A percentile compares a stretch with the other conserved stretches of the same genome.
Conservation (phyloP, 208 protist genomes). For the Trypanosoma brucei region DNA sequence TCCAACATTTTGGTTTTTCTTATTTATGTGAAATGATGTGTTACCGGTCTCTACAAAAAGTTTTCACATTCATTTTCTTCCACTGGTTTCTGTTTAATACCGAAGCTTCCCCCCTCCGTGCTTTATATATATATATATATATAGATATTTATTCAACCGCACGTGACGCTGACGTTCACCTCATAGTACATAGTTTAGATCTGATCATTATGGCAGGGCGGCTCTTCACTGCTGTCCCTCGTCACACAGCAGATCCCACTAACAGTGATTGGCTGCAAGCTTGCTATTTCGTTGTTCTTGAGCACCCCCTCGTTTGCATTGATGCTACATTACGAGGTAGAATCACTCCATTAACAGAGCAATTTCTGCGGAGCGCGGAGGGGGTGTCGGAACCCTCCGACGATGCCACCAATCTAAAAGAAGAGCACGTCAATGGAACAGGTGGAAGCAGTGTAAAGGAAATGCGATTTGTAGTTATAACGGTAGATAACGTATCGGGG, state of each 20-base stretch:
- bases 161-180: no score
- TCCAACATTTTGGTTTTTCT: no score
- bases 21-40: no score
- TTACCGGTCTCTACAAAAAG: no score
- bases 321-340: background rate
- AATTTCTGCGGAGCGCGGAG: background rate
- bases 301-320: background rate
- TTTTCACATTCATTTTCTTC: no score
- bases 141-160: no score
- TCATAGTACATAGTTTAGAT: no score
- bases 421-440: background rate
- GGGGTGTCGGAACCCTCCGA: background rate
- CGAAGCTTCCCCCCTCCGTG: no score
- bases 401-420: background rate
- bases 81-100: no score
- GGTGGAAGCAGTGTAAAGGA: background rate
- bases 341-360: background rate
- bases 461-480: conserved; percentile 11
- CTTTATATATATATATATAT: no score
- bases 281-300: conserved; percentile 25
- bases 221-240: conserved; percentile 2
- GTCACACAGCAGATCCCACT: background rate
- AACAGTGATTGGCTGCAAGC: background rate
- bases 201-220: background rate
- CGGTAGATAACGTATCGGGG: conserved; percentile 24